Evolutionary conservation across 495 filamentous ascomycete species (phyloP).

Genomic region (Penicillium arizonense): DNA sequence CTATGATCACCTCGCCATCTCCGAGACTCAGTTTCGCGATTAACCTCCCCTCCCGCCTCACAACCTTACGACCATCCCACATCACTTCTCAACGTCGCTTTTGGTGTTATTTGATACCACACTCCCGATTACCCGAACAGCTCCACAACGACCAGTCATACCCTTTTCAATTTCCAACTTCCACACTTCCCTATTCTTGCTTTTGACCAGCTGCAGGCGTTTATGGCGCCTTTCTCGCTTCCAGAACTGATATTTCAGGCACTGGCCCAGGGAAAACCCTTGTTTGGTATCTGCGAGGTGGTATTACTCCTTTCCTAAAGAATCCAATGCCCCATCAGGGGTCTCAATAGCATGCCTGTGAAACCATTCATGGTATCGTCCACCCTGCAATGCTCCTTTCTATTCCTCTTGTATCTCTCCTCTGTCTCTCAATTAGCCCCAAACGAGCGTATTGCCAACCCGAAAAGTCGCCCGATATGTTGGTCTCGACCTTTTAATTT

Average conservation of each 20-base stretch:
- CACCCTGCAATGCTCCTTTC: background rate
- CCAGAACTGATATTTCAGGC: conserved; percentile 30
- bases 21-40: background rate
- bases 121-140: conserved; percentile 6
- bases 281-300: conserved; percentile 15
- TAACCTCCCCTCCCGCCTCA: background rate
- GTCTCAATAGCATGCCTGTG: conserved; percentile 1
- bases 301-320: conserved; percentile 1
- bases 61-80: conserved; percentile 1
- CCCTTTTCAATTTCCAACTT: conserved; percentile 10
- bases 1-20: conserved; percentile 48
- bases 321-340: background rate
- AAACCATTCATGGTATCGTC: conserved; percentile 2
- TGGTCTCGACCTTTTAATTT: background rate
- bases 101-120: conserved; percentile 6
- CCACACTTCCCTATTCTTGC: conserved; percentile 17
- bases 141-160: conserved; percentile 20
- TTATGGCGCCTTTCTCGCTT: conserved; percentile 25
- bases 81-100: conserved; percentile 2
- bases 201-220: conserved; percentile 38
- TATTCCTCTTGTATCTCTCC: background rate
- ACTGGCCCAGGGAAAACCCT: conserved; percentile 25
- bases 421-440: conserved; percentile 3
- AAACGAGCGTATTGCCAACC: background rate
- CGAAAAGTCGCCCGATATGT: background rate